phyloP scores from a whole-genome alignment of 345 rosid species.

The Populus euphratica region DNA sequence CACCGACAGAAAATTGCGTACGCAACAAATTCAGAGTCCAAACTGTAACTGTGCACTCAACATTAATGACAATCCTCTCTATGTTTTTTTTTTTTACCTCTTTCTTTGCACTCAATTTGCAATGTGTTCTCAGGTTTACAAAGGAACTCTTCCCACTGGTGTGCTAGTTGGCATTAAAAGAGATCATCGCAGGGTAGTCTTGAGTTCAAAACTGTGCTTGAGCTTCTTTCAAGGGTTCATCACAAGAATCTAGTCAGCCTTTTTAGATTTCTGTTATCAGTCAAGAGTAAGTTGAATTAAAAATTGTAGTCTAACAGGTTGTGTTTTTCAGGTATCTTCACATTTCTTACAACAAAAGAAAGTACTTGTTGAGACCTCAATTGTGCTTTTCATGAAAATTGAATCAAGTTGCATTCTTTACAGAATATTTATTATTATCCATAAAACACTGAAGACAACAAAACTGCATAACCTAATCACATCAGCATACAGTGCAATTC shows the following conservation, averaged over 20 bases:
- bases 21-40: background rate
- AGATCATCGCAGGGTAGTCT: constrained; percentile 70
- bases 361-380: background rate
- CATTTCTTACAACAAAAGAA: background rate
- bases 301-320: constrained; percentile 56
- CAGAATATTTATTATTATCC: too few relatives aligned
- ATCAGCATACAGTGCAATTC: too few relatives aligned
- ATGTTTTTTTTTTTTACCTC: background rate
- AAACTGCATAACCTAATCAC: too few relatives aligned
- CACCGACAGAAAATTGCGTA: background rate
- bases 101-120: background rate
- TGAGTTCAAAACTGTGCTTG: constrained; percentile 84
- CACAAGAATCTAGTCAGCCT: constrained; percentile 74
- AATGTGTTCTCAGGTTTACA: constrained; percentile 53
- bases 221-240: constrained; percentile 83
- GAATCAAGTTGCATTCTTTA: too few relatives aligned
- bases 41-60: constrained; percentile 5
- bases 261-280: constrained; percentile 65
- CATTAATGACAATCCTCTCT: too few relatives aligned
- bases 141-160: constrained; percentile 57
- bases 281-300: constrained; percentile 47
- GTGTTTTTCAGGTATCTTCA: constrained; percentile 53
- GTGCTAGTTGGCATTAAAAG: constrained; percentile 64
- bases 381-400: too few relatives aligned
- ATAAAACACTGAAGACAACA: too few relatives aligned